Percentiles rank a stretch among this genome's conserved stretches.
Evolutionary conservation across 164 flowering plant species (phyloP).

Genomic region (Warburgia ugandensis): DNA sequence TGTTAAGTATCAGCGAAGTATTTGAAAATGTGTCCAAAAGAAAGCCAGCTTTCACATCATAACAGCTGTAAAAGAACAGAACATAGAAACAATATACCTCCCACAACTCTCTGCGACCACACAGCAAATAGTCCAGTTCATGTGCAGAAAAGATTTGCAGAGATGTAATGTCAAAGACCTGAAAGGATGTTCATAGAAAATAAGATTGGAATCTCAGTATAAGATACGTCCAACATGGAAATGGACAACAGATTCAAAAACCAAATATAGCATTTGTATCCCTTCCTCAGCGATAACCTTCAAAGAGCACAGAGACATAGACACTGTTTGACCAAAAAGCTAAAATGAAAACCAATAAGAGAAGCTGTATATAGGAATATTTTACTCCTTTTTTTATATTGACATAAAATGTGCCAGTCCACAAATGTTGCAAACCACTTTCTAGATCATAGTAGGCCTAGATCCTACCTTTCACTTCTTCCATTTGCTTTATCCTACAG

Average conservation of each 20-base stretch:
- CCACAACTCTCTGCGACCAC: slow-evolving; percentile 97
- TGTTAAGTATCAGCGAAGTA: slow-evolving; percentile 25
- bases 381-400: background rate
- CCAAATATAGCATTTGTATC: too few species aligned
- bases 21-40: background rate
- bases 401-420: background rate
- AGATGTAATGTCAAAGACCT: slow-evolving; percentile 90
- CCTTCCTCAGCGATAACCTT: too few species aligned
- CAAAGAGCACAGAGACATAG: too few species aligned
- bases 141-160: slow-evolving; percentile 82
- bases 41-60: background rate
- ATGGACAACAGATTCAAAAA: too few species aligned
- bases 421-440: too few species aligned
- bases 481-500: too few species aligned
- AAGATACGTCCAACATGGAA: too few species aligned
- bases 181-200: too few species aligned
- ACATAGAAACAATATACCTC: slow-evolving; percentile 40
- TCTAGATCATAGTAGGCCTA: too few species aligned
- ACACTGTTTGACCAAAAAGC: background rate
- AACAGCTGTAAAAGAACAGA: background rate
- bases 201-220: too few species aligned
- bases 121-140: slow-evolving; percentile 87
- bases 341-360: background rate
- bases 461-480: too few species aligned
- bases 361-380: too few species aligned